Evolutionary conservation across 805 yeast genomes (phyloP).

Genomic region (Metahyphopichia silvanorum): DNA sequence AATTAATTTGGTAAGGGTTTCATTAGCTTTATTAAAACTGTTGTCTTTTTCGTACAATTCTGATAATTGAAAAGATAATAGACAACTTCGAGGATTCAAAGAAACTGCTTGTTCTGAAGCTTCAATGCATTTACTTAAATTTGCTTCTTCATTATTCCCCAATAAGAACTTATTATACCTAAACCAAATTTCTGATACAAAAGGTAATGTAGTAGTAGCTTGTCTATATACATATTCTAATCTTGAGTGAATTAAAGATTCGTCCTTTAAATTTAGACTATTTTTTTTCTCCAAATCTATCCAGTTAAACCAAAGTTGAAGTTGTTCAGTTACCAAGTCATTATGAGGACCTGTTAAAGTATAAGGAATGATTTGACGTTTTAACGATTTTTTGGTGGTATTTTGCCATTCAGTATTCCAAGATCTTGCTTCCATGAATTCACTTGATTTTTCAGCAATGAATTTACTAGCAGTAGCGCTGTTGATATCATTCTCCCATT

Average conservation of each 20-base stretch:
- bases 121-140: constrained; percentile 39
- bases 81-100: constrained; percentile 68
- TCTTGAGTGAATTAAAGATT: constrained; percentile 46
- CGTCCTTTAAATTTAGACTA: constrained; percentile 57
- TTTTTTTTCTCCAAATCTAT: constrained; percentile 75
- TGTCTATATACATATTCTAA: constrained; percentile 71
- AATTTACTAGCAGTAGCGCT: constrained; percentile 78
- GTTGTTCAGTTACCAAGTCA: constrained; percentile 34
- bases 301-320: constrained; percentile 69
- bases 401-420: constrained; percentile 68
- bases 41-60: constrained; percentile 65
- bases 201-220: constrained; percentile 58
- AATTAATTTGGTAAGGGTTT: constrained; percentile 49
- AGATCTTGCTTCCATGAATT: constrained; percentile 84
- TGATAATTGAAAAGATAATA: constrained; percentile 63
- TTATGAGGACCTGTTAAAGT: constrained; percentile 16
- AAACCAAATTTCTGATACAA: constrained; percentile 77
- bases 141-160: constrained; percentile 33
- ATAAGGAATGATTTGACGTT: constrained; percentile 34
- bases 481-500: constrained; percentile 78
- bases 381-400: constrained; percentile 47
- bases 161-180: constrained; percentile 45
- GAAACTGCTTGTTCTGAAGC: constrained; percentile 52
- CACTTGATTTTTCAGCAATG: constrained; percentile 76
- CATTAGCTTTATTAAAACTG: constrained; percentile 48